A percentile compares a stretch with the other conserved stretches of the same genome.
These are phyloP conservation scores for Amanita brunnescens DNA, from an alignment of 768 basidiomycete genomes.

Conservation along the genomic window DNA sequence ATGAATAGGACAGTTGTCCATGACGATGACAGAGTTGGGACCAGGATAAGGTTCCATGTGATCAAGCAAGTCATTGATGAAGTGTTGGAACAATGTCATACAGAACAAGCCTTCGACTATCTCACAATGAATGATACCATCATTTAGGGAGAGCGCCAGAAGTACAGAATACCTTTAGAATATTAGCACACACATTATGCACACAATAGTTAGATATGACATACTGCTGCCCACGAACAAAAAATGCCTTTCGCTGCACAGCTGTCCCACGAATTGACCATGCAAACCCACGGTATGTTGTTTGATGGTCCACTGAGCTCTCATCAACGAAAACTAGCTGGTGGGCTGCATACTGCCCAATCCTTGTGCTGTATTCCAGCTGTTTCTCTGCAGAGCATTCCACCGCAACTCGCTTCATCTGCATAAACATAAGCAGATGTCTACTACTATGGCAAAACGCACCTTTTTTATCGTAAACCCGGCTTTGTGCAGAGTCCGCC, in stretches of 20 bases:
- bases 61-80: conserved; percentile 16
- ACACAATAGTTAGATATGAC: neutral
- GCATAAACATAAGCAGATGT: neutral
- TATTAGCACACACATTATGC: neutral
- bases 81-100: conserved; percentile 14
- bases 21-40: conserved; percentile 22
- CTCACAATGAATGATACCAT: conserved; percentile 21
- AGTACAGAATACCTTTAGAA: conserved; percentile 22
- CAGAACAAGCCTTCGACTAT: conserved; percentile 20
- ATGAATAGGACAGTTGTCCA: conserved; percentile 21
- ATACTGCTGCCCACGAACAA: conserved; percentile 17
- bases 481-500: neutral
- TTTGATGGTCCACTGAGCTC: conserved; percentile 19
- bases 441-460: neutral
- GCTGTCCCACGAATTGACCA: conserved; percentile 16
- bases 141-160: conserved; percentile 20
- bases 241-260: conserved; percentile 17
- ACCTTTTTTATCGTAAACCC: conserved; percentile 9
- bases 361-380: conserved; percentile 1
- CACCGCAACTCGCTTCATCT: neutral
- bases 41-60: conserved; percentile 24
- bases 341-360: conserved; percentile 12
- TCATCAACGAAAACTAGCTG: conserved; percentile 24
- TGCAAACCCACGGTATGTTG: conserved; percentile 15
- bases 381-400: neutral